Evolutionary conservation across 495 filamentous ascomycete species (phyloP).

Genomic region (Talaromyces adpressus): DNA sequence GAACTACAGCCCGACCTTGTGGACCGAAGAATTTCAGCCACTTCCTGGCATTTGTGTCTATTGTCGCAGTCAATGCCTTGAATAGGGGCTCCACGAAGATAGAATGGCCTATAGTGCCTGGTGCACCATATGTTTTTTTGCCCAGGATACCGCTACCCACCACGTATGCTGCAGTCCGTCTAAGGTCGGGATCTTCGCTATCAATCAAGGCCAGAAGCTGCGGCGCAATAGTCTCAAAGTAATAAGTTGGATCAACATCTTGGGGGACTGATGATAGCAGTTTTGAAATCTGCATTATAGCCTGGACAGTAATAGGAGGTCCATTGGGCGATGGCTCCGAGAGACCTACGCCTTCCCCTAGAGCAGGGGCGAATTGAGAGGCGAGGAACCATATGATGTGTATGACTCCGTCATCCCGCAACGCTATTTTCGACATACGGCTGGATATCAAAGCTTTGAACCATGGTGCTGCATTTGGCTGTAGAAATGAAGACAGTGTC

Average conservation of each 20-base stretch:
- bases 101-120: conserved; percentile 62
- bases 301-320: conserved; percentile 64
- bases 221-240: conserved; percentile 57
- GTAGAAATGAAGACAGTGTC: conserved; percentile 38
- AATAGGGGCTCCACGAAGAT: conserved; percentile 62
- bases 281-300: conserved; percentile 57
- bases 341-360: conserved; percentile 31
- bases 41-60: conserved; percentile 18
- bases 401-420: conserved; percentile 58
- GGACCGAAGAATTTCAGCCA: conserved; percentile 19
- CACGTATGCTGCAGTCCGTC: conserved; percentile 60
- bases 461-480: conserved; percentile 38
- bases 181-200: conserved; percentile 55
- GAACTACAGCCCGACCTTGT: neutral
- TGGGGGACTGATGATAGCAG: conserved; percentile 58
- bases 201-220: conserved; percentile 64
- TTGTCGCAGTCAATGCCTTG: conserved; percentile 49
- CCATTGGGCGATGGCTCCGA: conserved; percentile 35
- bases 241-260: conserved; percentile 46
- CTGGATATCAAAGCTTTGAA: conserved; percentile 42
- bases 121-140: conserved; percentile 58
- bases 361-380: conserved; percentile 46
- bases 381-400: conserved; percentile 65
- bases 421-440: conserved; percentile 53
- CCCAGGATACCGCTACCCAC: conserved; percentile 69